A percentile compares a stretch with the other conserved stretches of the same genome.
Evolutionary conservation across 2,329 filamentous ascomycete species (phyloP).

Genomic region (Diaporthe sp.): DNA sequence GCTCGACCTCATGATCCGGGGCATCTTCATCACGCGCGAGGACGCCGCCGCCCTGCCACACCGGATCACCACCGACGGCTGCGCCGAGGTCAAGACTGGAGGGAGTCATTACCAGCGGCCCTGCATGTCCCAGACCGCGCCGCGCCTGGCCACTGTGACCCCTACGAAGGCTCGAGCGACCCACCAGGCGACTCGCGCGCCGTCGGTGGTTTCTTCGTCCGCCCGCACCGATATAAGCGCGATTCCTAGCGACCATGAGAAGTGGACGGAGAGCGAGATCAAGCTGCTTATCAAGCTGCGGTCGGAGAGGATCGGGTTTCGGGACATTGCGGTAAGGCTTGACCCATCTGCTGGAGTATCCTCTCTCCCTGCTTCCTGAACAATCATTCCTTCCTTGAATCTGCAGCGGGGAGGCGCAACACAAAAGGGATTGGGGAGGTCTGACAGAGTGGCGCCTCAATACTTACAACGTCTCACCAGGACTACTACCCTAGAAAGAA

Average conservation of each 20-base stretch:
- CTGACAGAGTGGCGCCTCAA: too few relatives aligned
- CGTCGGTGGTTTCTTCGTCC: not conserved
- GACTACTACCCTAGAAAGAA: not conserved
- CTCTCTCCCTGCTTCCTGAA: not conserved
- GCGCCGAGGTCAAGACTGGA: not conserved
- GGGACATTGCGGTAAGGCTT: not conserved
- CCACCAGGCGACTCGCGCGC: not conserved
- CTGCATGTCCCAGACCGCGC: not conserved
- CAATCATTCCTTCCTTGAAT: too few relatives aligned
- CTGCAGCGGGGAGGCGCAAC: not conserved
- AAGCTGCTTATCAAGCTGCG: not conserved
- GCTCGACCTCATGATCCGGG: constrained; percentile 23
- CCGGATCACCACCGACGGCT: not conserved
- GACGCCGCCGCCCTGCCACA: constrained; percentile 7
- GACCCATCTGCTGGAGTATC: too few relatives aligned
- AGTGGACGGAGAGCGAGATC: not conserved
- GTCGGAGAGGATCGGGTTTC: not conserved
- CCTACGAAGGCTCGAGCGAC: not conserved
- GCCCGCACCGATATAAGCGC: not conserved
- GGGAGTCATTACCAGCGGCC: not conserved
- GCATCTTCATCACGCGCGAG: constrained; percentile 9
- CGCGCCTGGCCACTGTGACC: not conserved
- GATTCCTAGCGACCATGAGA: not conserved
- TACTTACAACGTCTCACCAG: not conserved
- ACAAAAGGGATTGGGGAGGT: not conserved